Base-by-base conservation (phyloP, 1,284 basidiomycete genomes). In the Ceratobasidium sp. region DNA sequence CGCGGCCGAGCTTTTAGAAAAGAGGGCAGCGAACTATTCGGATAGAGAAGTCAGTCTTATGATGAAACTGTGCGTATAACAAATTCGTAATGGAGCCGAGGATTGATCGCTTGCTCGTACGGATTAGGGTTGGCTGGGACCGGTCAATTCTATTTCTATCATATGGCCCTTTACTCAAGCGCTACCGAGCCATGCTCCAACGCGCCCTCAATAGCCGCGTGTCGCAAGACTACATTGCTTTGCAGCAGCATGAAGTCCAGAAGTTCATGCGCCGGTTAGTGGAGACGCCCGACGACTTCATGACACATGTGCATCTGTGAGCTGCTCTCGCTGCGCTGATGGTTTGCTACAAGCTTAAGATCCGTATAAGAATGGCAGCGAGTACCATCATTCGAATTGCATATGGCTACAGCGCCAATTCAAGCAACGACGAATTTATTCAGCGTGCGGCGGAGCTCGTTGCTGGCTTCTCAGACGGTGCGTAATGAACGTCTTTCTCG, bases 161-260 rank as follows among this genome's bases (percentile, higher is more conserved):
- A 23, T 33, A 54, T 33, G 42, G 66, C 5, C 38, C n/a, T n/a
- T n/a, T n/a, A n/a, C n/a, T n/a, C n/a, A n/a, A n/a, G n/a, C n/a
- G n/a, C n/a, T n/a, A n/a, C n/a, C n/a, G n/a, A n/a, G n/a, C 48
- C 15, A 7, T 68, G n/a, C 23, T 68, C 1, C 33, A 68, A 10
- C 50, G 66, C n/a, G 66, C 66, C 2, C 66, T 68, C 5, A 68
- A 54, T 28, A 52, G 40, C 33, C 65, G 62, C 17, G 62, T 46
- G 3, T 33, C 62, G 26, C 42, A 17, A 46, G 62, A 65, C 62
- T 65, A 65, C 28, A 50, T 67, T n/a, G 44, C 65, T 4, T 26
- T 46, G 23, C 65, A 67, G 50, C 20, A 42, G 4, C 40, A 67
- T 26, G 65, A 67, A 23, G 46, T 67, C 17, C 42, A 28, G n/a